These are phyloP conservation scores for Colletotrichum somersetense DNA, from an alignment of 2,329 filamentous ascomycete genomes.

Conservation along the genomic window DNA sequence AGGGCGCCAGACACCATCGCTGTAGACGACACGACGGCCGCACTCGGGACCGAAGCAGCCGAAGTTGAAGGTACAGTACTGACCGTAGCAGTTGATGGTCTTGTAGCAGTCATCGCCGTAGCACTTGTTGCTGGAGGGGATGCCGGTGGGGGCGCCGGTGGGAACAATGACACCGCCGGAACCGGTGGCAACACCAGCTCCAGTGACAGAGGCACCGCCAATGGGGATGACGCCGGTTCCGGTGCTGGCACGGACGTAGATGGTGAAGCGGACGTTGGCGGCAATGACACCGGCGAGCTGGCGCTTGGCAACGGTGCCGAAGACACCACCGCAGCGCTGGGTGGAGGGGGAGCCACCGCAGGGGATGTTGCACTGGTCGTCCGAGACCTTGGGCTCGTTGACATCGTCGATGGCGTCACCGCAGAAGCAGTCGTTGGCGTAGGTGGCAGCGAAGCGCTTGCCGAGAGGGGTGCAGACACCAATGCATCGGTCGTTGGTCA, in stretches of 20 bases:
- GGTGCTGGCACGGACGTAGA: constrained; percentile 25
- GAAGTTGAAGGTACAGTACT: constrained; percentile 49
- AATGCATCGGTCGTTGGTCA: constrained; percentile 47
- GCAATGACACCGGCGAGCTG: constrained; percentile 12
- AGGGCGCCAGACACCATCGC: constrained; percentile 34
- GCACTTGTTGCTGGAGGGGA: constrained; percentile 34
- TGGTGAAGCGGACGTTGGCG: constrained; percentile 29
- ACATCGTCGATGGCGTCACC: constrained; percentile 41
- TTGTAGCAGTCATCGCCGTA: constrained; percentile 44
- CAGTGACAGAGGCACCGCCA: background rate
- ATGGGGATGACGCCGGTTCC: background rate
- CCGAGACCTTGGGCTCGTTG: constrained; percentile 25
- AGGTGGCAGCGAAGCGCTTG: constrained; percentile 30
- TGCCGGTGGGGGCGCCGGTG: constrained; percentile 17
- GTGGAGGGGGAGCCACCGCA: constrained; percentile 55
- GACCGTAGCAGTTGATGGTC: constrained; percentile 52
- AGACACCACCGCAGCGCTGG: constrained; percentile 58
- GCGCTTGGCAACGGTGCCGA: constrained; percentile 25
- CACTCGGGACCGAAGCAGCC: constrained; percentile 46
- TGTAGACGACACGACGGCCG: constrained; percentile 41
- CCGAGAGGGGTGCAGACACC: constrained; percentile 43
- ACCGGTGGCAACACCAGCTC: background rate
- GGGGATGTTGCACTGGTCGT: constrained; percentile 49
- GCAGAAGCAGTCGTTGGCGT: constrained; percentile 45
- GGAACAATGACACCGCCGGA: constrained; percentile 2